phyloP scores from a whole-genome alignment of 1,284 basidiomycete species.

The Cerrena zonata region DNA sequence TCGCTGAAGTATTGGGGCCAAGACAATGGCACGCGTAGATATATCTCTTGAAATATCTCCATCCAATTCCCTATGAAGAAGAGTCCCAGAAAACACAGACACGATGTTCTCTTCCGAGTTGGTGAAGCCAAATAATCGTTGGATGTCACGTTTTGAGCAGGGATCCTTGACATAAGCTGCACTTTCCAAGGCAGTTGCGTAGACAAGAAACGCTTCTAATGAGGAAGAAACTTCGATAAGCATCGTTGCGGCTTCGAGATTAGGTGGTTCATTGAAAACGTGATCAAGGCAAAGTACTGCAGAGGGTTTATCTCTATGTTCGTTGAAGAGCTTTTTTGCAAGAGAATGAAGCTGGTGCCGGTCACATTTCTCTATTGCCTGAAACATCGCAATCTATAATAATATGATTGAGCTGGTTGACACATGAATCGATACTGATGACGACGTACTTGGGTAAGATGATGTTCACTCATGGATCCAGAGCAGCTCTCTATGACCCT shows the following conservation, averaged over 20 bases:
- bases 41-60: neutral
- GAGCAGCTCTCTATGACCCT: neutral
- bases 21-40: neutral
- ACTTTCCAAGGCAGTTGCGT: neutral
- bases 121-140: neutral
- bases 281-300: neutral
- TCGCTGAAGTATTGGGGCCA: neutral
- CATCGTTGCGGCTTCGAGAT: neutral
- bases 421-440: no score
- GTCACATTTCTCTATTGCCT: neutral
- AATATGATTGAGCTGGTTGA: neutral
- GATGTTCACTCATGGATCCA: neutral
- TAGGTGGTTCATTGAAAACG: neutral
- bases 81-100: neutral
- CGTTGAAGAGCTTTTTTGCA: neutral
- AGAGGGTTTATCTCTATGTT: neutral
- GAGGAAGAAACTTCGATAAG: neutral
- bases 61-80: neutral
- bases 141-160: neutral
- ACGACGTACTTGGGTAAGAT: no score
- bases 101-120: neutral
- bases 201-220: neutral
- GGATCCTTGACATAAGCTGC: neutral
- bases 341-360: neutral
- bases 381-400: constrained; percentile 1